Percentiles rank a stretch among this genome's conserved stretches.
phyloP scores from a whole-genome alignment of 805 yeast species.

The Kuraishia capsulata region DNA sequence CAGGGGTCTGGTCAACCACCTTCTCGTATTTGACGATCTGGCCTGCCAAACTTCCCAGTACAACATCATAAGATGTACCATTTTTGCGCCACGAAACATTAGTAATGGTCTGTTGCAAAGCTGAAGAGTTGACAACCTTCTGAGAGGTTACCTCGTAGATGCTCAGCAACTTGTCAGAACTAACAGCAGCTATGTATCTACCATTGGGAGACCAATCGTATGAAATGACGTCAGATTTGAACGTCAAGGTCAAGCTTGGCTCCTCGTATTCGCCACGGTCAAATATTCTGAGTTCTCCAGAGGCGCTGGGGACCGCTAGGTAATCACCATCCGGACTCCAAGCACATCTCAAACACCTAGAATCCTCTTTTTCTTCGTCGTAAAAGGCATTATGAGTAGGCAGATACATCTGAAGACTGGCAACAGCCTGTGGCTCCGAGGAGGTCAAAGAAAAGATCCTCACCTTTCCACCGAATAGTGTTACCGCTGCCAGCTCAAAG shows the following conservation, averaged over 20 bases:
- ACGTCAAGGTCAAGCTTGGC: constrained; percentile 1
- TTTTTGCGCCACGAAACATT: constrained; percentile 23
- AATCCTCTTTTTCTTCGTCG: constrained; percentile 21
- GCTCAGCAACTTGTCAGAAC: constrained; percentile 37
- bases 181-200: constrained; percentile 48
- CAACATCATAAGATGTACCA: constrained; percentile 15
- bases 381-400: constrained; percentile 25
- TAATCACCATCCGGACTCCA: constrained; percentile 68
- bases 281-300: constrained; percentile 34
- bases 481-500: constrained; percentile 47
- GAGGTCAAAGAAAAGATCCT: constrained; percentile 47
- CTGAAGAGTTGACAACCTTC: background rate
- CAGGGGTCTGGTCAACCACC: background rate
- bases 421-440: constrained; percentile 42
- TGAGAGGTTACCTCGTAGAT: constrained; percentile 27
- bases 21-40: constrained; percentile 19
- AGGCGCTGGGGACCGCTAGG: constrained; percentile 56
- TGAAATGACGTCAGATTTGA: constrained; percentile 1
- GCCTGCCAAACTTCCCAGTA: constrained; percentile 36
- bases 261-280: constrained; percentile 24
- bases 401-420: constrained; percentile 27
- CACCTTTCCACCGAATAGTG: constrained; percentile 52
- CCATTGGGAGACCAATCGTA: constrained; percentile 53
- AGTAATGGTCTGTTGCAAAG: constrained; percentile 4
- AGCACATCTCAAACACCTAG: constrained; percentile 28